Conservation (phyloP, 345 rosid genomes). For the Gossypium ekmanianum region DNA sequence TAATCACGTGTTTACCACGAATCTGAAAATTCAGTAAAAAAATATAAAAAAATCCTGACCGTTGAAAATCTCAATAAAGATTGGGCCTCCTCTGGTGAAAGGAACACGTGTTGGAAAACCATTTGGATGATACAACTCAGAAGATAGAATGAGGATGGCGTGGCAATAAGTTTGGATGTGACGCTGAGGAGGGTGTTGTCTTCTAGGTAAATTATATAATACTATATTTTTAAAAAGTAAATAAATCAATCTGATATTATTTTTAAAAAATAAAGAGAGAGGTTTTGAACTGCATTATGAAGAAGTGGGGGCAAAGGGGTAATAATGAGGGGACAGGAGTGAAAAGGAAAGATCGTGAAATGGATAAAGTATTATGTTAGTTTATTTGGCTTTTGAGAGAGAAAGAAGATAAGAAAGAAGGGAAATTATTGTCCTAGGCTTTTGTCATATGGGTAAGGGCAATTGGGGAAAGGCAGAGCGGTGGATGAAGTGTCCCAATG, state of each 20-base stretch:
- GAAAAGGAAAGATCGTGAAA: constrained; percentile 3
- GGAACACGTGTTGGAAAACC: background rate
- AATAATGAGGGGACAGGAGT: background rate
- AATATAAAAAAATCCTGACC: background rate
- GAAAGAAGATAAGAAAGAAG: background rate
- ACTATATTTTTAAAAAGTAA: too few species aligned
- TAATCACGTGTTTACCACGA: background rate
- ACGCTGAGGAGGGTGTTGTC: background rate
- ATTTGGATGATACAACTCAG: background rate
- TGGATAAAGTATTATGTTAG: background rate
- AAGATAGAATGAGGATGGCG: background rate
- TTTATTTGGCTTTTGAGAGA: background rate
- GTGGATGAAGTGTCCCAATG: background rate
- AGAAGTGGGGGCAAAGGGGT: background rate
- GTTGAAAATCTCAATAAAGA: background rate
- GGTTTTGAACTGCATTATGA: background rate
- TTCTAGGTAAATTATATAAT: background rate
- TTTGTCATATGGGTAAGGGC: background rate
- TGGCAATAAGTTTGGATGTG: background rate
- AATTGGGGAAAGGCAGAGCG: background rate
- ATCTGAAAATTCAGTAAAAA: background rate
- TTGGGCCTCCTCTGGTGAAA: background rate
- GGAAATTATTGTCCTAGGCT: background rate
- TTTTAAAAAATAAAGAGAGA: too few species aligned
- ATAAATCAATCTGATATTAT: too few species aligned